Percentiles rank a stretch among this genome's conserved stretches.
Evolutionary conservation across 495 filamentous ascomycete genomes (phyloP).

Genomic region (Aspergillus ostianus): DNA sequence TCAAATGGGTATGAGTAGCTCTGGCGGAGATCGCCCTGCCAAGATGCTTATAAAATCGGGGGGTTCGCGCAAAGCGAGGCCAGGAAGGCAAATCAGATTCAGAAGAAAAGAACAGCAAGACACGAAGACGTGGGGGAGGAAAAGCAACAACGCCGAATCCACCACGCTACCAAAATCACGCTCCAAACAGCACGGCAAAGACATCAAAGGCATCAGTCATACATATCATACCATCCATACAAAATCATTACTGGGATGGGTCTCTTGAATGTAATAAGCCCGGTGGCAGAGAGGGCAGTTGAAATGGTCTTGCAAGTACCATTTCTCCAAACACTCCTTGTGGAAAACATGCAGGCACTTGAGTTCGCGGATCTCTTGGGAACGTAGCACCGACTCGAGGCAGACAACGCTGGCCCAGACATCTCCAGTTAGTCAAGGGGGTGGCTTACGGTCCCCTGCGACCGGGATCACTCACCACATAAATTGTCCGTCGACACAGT

Average conservation of each 20-base stretch:
- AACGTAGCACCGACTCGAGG: slow-evolving; percentile 39
- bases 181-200: slow-evolving; percentile 1
- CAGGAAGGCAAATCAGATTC: background rate
- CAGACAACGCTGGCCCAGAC: slow-evolving; percentile 36
- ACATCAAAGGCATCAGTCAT: slow-evolving; percentile 5
- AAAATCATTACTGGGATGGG: slow-evolving; percentile 37
- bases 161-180: background rate
- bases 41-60: background rate
- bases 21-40: background rate
- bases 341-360: slow-evolving; percentile 49
- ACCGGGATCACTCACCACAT: slow-evolving; percentile 33
- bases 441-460: background rate
- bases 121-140: background rate
- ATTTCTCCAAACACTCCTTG: slow-evolving; percentile 45
- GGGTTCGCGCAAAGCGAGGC: background rate
- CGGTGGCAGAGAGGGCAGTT: slow-evolving; percentile 46
- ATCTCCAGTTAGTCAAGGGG: background rate
- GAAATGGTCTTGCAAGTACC: slow-evolving; percentile 45
- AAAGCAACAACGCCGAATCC: slow-evolving; percentile 2
- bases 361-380: slow-evolving; percentile 43
- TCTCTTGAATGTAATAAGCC: slow-evolving; percentile 36
- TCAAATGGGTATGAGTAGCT: background rate
- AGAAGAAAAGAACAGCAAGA: background rate
- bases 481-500: slow-evolving; percentile 41
- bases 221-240: slow-evolving; percentile 44